Evolutionary conservation across 2,329 filamentous ascomycete genomes (phyloP).

Genomic region (Colletotrichum cereale): DNA sequence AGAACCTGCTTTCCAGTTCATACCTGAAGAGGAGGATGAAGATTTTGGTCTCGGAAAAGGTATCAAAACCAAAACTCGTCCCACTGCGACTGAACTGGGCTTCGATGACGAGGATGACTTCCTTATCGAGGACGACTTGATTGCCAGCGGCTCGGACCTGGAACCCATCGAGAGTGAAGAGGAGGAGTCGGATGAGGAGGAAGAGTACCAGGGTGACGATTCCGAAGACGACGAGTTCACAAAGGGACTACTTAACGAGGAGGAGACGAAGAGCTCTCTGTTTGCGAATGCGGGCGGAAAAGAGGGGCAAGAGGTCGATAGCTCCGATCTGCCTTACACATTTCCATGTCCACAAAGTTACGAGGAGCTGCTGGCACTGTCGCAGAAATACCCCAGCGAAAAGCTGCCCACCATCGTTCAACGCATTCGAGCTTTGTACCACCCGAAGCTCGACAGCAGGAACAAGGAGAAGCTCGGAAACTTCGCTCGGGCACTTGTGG

Average conservation of each 20-base stretch:
- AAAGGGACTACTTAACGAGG: conserved; percentile 73
- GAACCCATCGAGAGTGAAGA: conserved; percentile 68
- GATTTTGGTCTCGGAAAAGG: conserved; percentile 72
- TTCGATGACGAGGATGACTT: conserved; percentile 97
- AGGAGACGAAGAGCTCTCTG: conserved; percentile 66
- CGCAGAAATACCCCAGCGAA: conserved; percentile 70
- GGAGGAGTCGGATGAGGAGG: conserved; percentile 61
- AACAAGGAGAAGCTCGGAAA: conserved; percentile 86
- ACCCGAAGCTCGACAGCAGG: conserved; percentile 84
- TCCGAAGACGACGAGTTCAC: conserved; percentile 78
- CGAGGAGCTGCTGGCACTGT: conserved; percentile 77
- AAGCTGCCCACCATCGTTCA: conserved; percentile 85
- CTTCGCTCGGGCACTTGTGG: conserved; percentile 76
- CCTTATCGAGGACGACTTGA: conserved; percentile 86
- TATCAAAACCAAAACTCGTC: conserved; percentile 64
- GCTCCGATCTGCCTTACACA: conserved; percentile 75
- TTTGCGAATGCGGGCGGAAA: conserved; percentile 54
- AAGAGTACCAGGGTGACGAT: conserved; percentile 52
- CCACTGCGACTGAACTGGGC: conserved; percentile 72
- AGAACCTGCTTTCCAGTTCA: conserved; percentile 49
- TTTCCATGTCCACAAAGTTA: conserved; percentile 88
- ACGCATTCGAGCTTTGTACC: conserved; percentile 90
- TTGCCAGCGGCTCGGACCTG: conserved; percentile 83
- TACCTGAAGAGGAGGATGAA: conserved; percentile 59
- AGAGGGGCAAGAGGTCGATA: conserved; percentile 61